Base-by-base conservation (phyloP, 2,329 filamentous ascomycete species). In the Paracoccidioides lutzii region DNA sequence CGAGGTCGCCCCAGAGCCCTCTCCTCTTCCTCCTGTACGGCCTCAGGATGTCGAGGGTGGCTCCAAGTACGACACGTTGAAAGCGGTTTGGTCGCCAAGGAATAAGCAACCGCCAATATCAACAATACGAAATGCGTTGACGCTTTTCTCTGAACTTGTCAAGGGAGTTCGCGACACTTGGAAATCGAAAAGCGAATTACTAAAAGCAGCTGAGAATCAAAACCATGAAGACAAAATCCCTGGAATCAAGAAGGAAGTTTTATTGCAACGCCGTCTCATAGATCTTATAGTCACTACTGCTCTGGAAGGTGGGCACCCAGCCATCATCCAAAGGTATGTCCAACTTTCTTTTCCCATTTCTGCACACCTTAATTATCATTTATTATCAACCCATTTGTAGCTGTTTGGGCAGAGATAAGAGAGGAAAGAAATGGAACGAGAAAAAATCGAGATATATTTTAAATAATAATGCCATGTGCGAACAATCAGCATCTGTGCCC, bases 91-190 rank as follows among this genome's bases (percentile, higher is more conserved):
- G 81, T 76, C 74, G 51, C 76, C 78, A 48, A 76, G 76, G 58
- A 78, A 77, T 59, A 76, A 75, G 58, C 67, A 71, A 37, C 70
- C 76, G 22, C 69, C 72, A 55, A 69, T 73, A 14, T 75, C 78
- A 32, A 76, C 76, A 58, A 77, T 84, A 56, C 77, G 79, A 60
- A 71, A 69, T 59, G 78, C 77, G 46, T 71, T 84, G 59, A 74
- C 75, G 52, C 74, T 77, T 45, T 79, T 81, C 63, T 82, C 81
- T 72, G 79, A 83, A 51, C 71, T 83, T 46, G 71, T 83, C 57
- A 79, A 79, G 63, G 74, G 74, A 5, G 76, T 84, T 55, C 76
- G 81, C 57, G 81, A 84, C 65, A 72, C 77, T 41, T 84, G 81
- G 81, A 82, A 82, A 63, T 69, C 74, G 38, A 79, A 80, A 61